Evolutionary conservation across 73 alveolate species (phyloP), one percentile per base, ranked within the genome.

Genomic region (Breviolum minutum): DNA sequence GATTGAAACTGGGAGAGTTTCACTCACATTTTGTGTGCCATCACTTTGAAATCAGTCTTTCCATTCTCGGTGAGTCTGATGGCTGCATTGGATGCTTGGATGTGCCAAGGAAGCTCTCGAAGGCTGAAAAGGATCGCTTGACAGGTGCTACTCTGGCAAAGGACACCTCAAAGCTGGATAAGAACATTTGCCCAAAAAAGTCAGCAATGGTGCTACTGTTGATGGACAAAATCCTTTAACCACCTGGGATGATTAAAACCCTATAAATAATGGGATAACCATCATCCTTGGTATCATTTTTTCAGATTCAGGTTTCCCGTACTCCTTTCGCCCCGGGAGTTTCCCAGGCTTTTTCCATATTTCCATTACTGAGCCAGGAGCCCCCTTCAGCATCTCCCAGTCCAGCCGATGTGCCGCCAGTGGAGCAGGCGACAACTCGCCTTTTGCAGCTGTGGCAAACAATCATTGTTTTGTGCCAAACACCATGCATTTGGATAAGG

Each of bases 381-480:
- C 76, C 73, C n/a, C n/a, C n/a, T 60, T 48, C 60, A 17, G 63
- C 61, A 54, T 71, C 96, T n/a, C 68, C 77, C 40, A 77, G 70
- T 30, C 71, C 80, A 7, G 80, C 69, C 61, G 74, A 68, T n/a
- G 96, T 90, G 87, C 87, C 54, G 61, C 96, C 96, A 2, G 96
- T 90, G 86, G 96, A 90, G 27, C 96, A 90, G 96, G 96, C 68
- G 19, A 3, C 60, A n/a, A n/a, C n/a, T n/a, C n/a, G n/a, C n/a
- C n/a, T n/a, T n/a, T n/a, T n/a, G n/a, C n/a, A n/a, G n/a, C n/a
- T n/a, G n/a, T n/a, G n/a, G n/a, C n/a, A n/a, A n/a, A n/a, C n/a
- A n/a, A n/a, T n/a, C n/a, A n/a, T n/a, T n/a, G n/a, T n/a, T n/a
- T n/a, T n/a, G n/a, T n/a, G n/a, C n/a, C n/a, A n/a, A n/a, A n/a